Evolutionary conservation across 768 basidiomycete species (phyloP).

Genomic region (Mycena floridula): DNA sequence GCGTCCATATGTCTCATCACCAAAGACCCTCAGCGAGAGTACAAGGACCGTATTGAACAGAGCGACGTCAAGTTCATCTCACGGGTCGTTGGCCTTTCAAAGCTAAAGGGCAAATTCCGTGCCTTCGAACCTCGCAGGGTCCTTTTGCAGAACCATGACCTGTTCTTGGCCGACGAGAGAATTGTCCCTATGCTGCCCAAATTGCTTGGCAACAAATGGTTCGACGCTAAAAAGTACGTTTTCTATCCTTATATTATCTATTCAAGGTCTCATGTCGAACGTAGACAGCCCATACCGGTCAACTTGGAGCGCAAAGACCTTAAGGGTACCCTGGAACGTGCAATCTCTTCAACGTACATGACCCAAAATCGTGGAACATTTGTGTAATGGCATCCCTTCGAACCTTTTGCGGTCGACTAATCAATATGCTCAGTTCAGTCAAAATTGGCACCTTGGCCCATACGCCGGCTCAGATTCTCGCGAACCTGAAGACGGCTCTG

Average conservation of each 20-base stretch:
- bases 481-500: constrained; percentile 73
- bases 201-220: constrained; percentile 85
- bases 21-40: constrained; percentile 93
- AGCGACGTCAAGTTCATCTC: constrained; percentile 85
- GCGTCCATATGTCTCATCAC: constrained; percentile 85
- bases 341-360: constrained; percentile 93
- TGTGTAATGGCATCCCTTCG: too few species aligned
- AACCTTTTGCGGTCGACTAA: too few species aligned
- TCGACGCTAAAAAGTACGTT: constrained; percentile 90
- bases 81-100: constrained; percentile 84
- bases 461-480: constrained; percentile 63
- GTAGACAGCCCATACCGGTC: constrained; percentile 94
- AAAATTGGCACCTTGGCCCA: constrained; percentile 78
- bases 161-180: constrained; percentile 93
- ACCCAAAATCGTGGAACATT: constrained; percentile 92
- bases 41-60: constrained; percentile 84
- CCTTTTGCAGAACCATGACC: constrained; percentile 80
- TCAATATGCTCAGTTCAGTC: constrained; percentile 51
- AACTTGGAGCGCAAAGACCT: constrained; percentile 82
- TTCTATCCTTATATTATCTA: not conserved
- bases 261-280: constrained; percentile 6
- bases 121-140: constrained; percentile 77
- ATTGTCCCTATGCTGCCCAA: constrained; percentile 83
- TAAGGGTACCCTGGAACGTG: constrained; percentile 87
- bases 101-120: constrained; percentile 92